phyloP scores from a whole-genome alignment of 202 grass and related monocot genomes.

The Dendrocalamus latiflorus region DNA sequence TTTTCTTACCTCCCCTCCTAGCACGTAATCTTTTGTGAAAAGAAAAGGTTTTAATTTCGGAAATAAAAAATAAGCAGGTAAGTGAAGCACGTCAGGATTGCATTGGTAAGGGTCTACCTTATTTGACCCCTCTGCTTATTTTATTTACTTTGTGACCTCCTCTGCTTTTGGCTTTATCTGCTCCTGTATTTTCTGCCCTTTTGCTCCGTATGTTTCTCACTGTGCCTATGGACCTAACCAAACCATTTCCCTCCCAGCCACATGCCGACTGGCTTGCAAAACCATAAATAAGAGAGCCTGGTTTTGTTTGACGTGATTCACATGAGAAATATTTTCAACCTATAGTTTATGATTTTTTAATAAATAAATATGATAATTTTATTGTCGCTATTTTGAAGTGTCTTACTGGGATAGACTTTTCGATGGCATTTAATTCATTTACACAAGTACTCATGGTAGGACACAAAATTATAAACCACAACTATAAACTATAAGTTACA shows the following conservation, averaged over 20 bases:
- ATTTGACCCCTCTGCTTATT: constrained; percentile 45
- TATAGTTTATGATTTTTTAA: too few species aligned
- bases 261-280: constrained; percentile 40
- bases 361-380: too few species aligned
- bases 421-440: too few species aligned
- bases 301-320: constrained; percentile 17
- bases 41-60: constrained; percentile 30
- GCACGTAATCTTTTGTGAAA: constrained; percentile 41
- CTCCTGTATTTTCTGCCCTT: constrained; percentile 6
- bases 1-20: constrained; percentile 25
- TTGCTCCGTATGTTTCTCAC: constrained; percentile 26
- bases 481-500: too few species aligned
- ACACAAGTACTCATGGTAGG: too few species aligned
- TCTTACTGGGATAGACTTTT: too few species aligned
- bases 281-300: constrained; percentile 11
- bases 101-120: constrained; percentile 53
- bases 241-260: constrained; percentile 23
- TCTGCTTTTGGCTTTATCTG: constrained; percentile 57
- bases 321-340: neutral
- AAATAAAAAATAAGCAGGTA: constrained; percentile 40
- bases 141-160: constrained; percentile 37
- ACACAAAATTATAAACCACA: too few species aligned
- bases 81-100: constrained; percentile 65
- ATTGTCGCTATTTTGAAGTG: too few species aligned
- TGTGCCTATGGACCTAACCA: constrained; percentile 51